phyloP scores from a whole-genome alignment of 1,284 basidiomycete species.

The Cerioporus squamosus region DNA sequence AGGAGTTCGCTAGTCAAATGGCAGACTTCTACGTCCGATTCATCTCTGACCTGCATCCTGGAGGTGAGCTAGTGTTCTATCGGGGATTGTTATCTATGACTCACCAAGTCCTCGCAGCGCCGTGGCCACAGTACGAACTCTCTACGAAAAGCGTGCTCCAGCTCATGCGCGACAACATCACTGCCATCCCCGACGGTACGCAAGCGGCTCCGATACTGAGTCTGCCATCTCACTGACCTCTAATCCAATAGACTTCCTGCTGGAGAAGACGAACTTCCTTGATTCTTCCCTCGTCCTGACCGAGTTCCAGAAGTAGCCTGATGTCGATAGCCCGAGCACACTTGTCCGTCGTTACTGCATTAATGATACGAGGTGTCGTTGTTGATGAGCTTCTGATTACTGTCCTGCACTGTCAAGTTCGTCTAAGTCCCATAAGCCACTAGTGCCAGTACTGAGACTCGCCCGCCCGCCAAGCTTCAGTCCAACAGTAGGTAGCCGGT shows the following conservation, averaged over 20 bases:
- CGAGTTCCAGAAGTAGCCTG: constrained; percentile 49
- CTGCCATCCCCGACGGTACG: constrained; percentile 53
- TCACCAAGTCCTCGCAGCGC: constrained; percentile 33
- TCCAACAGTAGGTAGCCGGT: too few species aligned
- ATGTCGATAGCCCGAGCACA: too few species aligned
- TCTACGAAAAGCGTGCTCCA: constrained; percentile 46
- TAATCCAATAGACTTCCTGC: constrained; percentile 42
- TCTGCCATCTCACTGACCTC: constrained; percentile 1
- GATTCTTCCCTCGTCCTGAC: constrained; percentile 44
- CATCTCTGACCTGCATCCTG: constrained; percentile 54
- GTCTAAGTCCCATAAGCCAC: too few species aligned
- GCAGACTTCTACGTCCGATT: constrained; percentile 60
- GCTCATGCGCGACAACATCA: constrained; percentile 52
- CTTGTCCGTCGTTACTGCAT: too few species aligned
- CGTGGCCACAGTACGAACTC: constrained; percentile 47
- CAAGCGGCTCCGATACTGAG: background rate
- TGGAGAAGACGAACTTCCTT: constrained; percentile 46
- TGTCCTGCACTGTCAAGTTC: too few species aligned
- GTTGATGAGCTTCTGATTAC: too few species aligned
- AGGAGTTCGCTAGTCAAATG: constrained; percentile 49
- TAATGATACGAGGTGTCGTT: background rate
- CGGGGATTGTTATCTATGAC: background rate
- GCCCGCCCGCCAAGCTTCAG: too few species aligned
- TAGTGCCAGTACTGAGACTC: too few species aligned
- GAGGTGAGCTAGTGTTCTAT: constrained; percentile 38